phyloP scores from a whole-genome alignment of 2,329 filamentous ascomycete species.

The Rosellinia necatrix region DNA sequence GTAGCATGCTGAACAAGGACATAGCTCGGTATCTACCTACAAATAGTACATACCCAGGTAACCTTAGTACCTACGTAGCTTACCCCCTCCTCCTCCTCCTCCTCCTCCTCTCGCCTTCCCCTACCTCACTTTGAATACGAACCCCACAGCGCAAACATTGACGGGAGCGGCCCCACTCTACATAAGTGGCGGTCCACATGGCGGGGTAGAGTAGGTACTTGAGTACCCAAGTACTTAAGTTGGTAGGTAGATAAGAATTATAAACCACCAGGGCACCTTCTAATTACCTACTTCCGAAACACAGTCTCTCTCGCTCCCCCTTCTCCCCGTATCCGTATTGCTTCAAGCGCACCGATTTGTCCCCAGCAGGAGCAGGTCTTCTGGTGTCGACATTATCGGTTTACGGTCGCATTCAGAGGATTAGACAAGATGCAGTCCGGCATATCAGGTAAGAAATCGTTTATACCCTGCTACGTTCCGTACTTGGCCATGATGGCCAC shows the following conservation, averaged over 20 bases:
- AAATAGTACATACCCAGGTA: no score
- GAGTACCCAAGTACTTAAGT: no score
- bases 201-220: neutral
- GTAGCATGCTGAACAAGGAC: no score
- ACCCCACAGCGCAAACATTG: no score
- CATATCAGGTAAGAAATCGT: slow-evolving; percentile 65
- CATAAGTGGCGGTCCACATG: no score
- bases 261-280: neutral
- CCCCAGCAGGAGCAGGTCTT: slow-evolving; percentile 11
- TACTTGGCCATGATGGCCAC: no score
- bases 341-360: neutral
- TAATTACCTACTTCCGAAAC: no score
- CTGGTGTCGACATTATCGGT: neutral
- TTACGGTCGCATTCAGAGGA: neutral
- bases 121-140: neutral
- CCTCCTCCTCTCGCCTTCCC: neutral
- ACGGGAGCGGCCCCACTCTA: no score
- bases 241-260: no score
- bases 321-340: no score
- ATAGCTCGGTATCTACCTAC: no score
- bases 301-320: neutral
- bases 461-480: neutral
- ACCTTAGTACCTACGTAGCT: no score
- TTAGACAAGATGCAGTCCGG: slow-evolving; percentile 71
- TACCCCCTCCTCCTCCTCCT: neutral